Percentiles rank a stretch among this genome's conserved stretches.
phyloP scores from a whole-genome alignment of 1,284 basidiomycete genomes.

The Fomitopsis schrenkii region DNA sequence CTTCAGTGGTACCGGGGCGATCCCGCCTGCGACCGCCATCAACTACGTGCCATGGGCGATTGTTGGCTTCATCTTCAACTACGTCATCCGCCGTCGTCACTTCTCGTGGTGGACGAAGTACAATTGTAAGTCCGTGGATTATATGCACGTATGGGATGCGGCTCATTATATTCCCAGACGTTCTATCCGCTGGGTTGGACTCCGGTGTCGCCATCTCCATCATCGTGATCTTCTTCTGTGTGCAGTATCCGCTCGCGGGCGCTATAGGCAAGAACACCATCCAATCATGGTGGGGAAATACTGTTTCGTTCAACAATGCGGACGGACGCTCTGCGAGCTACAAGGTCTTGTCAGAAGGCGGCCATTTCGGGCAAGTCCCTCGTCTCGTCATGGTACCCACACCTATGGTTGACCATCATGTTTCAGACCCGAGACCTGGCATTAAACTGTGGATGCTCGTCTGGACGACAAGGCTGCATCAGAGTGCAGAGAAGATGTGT shows the following conservation, averaged over 20 bases:
- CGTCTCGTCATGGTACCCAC: neutral
- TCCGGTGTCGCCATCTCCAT: constrained; percentile 56
- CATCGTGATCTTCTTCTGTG: constrained; percentile 62
- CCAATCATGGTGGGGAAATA: constrained; percentile 73
- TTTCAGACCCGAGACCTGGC: constrained; percentile 4
- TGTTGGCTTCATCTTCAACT: constrained; percentile 53
- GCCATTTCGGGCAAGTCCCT: constrained; percentile 35
- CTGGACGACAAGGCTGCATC: too few relatives aligned
- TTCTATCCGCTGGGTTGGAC: constrained; percentile 56
- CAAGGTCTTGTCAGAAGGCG: constrained; percentile 24
- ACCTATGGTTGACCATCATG: neutral
- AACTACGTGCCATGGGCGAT: constrained; percentile 49
- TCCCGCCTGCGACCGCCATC: constrained; percentile 46
- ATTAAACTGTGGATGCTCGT: neutral
- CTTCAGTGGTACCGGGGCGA: constrained; percentile 45
- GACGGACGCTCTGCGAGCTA: constrained; percentile 33
- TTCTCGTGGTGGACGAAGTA: constrained; percentile 58
- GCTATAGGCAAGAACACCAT: constrained; percentile 51
- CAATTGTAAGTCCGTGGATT: constrained; percentile 26
- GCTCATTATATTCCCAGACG: constrained; percentile 27
- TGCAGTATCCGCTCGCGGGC: constrained; percentile 65
- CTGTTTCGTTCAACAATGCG: constrained; percentile 40
- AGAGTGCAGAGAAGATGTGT: too few relatives aligned
- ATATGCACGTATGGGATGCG: neutral
- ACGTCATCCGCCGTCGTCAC: constrained; percentile 42